Percentiles rank a stretch among this genome's conserved stretches.
Evolutionary conservation across 768 basidiomycete species (phyloP).

Genomic region (Naganishia vaughanmartiniae): DNA sequence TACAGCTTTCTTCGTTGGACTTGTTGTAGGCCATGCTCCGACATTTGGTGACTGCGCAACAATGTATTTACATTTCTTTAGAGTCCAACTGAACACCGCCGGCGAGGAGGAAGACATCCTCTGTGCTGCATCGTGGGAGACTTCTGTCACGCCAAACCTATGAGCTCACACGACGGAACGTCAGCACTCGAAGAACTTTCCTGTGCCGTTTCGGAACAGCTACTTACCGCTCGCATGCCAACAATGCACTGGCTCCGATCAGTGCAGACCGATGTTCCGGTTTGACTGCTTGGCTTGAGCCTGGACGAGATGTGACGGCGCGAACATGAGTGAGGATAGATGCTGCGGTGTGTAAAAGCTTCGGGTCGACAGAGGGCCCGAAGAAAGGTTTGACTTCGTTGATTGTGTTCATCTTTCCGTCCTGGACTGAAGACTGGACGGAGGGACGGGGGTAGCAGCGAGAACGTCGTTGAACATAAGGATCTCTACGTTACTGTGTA

Average conservation of each 20-base stretch:
- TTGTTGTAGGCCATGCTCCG: neutral
- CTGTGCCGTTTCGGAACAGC: neutral
- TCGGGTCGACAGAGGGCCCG: neutral
- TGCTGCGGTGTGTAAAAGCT: neutral
- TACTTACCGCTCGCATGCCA: conserved; percentile 10
- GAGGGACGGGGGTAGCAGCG: neutral
- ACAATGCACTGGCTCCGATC: conserved; percentile 12
- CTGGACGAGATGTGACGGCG: conserved; percentile 1
- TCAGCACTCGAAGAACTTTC: neutral
- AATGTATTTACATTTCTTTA: neutral
- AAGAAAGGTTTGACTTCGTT: conserved; percentile 18
- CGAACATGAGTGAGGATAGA: neutral
- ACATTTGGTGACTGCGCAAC: neutral
- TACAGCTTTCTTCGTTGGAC: neutral
- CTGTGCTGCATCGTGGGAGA: conserved; percentile 1
- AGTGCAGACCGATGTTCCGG: neutral
- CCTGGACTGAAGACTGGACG: neutral
- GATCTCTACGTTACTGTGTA: neutral
- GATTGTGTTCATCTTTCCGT: neutral
- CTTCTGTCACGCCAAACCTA: neutral
- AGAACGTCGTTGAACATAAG: conserved; percentile 3
- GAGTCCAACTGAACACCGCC: neutral
- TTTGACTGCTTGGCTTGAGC: neutral
- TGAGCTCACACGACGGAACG: neutral
- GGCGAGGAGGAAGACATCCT: conserved; percentile 5